phyloP scores from a whole-genome alignment of 805 yeast species.

The Groenewaldozyma tartarivorans region DNA sequence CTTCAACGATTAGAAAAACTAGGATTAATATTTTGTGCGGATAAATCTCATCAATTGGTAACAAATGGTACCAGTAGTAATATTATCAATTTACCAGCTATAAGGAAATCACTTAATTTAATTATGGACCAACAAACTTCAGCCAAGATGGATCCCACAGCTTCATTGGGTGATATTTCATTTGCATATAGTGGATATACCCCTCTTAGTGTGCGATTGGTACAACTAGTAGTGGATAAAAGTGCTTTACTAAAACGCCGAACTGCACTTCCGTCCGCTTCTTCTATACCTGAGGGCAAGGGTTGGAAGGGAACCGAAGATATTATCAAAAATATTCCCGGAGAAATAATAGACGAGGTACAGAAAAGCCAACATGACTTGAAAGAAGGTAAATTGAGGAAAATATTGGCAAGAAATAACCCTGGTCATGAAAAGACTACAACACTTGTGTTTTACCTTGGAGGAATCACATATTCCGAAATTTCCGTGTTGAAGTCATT shows the following conservation, averaged over 20 bases:
- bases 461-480: conserved; percentile 85
- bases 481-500: conserved; percentile 59
- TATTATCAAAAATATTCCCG: conserved; percentile 27
- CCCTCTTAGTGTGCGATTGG: conserved; percentile 61
- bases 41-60: conserved; percentile 22
- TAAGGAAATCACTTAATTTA: conserved; percentile 32
- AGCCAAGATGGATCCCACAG: conserved; percentile 17
- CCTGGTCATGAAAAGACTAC: conserved; percentile 24
- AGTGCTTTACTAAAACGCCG: conserved; percentile 11
- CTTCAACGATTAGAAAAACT: conserved; percentile 41
- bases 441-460: conserved; percentile 51
- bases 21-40: conserved; percentile 35
- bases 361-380: conserved; percentile 17
- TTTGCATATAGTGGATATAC: conserved; percentile 76
- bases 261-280: conserved; percentile 3
- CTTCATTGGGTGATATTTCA: conserved; percentile 36
- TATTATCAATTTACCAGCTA: conserved; percentile 32
- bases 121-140: conserved; percentile 25
- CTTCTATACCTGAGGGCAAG: conserved; percentile 7
- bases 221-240: conserved; percentile 59
- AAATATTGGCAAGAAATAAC: conserved; percentile 24
- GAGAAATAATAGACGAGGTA: conserved; percentile 27
- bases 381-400: conserved; percentile 26
- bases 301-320: conserved; percentile 35
- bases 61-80: neutral